phyloP scores from a whole-genome alignment of 192 early-diverging fungal genomes.

The Chytriomyces confervae region DNA sequence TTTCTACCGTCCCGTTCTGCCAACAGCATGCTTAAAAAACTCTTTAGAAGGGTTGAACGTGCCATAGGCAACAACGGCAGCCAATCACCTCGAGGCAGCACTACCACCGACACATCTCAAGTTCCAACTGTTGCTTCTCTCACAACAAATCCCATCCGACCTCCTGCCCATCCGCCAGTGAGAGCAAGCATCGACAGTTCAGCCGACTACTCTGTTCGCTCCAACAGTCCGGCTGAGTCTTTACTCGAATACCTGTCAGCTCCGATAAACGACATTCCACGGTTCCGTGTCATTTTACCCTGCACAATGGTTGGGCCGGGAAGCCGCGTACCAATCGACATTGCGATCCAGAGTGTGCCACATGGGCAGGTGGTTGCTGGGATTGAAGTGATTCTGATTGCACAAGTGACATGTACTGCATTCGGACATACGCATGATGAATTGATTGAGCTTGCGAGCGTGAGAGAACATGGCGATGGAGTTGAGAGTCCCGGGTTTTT shows the following conservation, averaged over 20 bases:
- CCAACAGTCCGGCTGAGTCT: background rate
- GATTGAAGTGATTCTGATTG: constrained; percentile 1
- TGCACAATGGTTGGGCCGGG: constrained; percentile 20
- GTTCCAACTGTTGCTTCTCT: too few species aligned
- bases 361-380: background rate
- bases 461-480: background rate
- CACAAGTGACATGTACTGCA: constrained; percentile 2
- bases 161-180: background rate
- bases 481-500: background rate
- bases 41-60: too few species aligned
- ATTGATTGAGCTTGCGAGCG: constrained; percentile 4
- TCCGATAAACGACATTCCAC: constrained; percentile 10
- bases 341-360: constrained; percentile 16
- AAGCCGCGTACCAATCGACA: constrained; percentile 26
- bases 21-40: background rate
- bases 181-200: background rate
- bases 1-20: background rate
- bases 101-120: too few species aligned
- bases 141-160: background rate
- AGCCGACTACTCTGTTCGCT: too few species aligned
- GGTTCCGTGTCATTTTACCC: constrained; percentile 27
- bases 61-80: background rate
- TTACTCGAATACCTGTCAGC: background rate
- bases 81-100: background rate
- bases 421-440: background rate